These are phyloP conservation scores for Malassezia arunalokei DNA, from an alignment of 1,284 basidiomycete genomes.

Conservation along the genomic window DNA sequence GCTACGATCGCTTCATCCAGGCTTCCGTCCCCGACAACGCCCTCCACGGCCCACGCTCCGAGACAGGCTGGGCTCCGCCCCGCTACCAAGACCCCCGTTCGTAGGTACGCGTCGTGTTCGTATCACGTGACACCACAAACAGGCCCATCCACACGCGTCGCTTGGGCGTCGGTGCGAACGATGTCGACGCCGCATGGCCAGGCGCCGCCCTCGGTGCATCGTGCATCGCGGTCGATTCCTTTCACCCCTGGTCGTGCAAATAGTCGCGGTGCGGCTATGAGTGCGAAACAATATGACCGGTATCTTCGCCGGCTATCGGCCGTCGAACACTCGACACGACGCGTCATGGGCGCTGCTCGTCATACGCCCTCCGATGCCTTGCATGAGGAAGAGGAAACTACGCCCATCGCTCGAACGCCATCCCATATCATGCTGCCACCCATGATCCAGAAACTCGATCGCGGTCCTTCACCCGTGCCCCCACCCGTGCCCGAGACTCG, in stretches of 20 bases:
- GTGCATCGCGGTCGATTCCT: constrained; percentile 15
- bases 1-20: constrained; percentile 2
- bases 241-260: constrained; percentile 11
- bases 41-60: constrained; percentile 8
- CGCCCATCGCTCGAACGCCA: neutral
- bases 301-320: constrained; percentile 14
- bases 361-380: neutral
- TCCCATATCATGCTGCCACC: neutral
- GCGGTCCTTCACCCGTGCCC: neutral
- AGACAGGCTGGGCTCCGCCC: constrained; percentile 30
- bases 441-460: constrained; percentile 4
- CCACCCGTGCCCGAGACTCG: neutral
- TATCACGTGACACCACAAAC: neutral
- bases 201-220: constrained; percentile 12
- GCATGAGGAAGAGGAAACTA: neutral
- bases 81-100: constrained; percentile 17
- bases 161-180: neutral
- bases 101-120: no score
- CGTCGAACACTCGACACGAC: constrained; percentile 14
- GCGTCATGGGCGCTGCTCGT: constrained; percentile 5
- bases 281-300: constrained; percentile 13
- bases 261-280: constrained; percentile 4
- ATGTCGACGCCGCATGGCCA: neutral
- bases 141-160: neutral
- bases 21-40: neutral